A percentile compares a stretch with the other conserved stretches of the same genome.
phyloP scores from a whole-genome alignment of 2,329 filamentous ascomycete genomes.

The Mariannaea sp. region DNA sequence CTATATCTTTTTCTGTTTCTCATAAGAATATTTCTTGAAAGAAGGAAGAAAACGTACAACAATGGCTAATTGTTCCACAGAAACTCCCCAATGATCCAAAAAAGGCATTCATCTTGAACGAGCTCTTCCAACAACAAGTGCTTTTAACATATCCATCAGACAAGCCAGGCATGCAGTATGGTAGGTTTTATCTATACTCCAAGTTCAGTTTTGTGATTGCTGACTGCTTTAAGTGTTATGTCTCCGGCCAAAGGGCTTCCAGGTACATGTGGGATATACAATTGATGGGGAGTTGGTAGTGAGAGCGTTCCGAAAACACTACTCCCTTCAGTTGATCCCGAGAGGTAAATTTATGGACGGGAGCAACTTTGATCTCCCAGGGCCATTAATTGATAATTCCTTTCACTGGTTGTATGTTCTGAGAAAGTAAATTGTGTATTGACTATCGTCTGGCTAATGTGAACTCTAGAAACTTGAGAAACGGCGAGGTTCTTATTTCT shows the following conservation, averaged over 20 bases:
- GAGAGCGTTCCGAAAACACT: conserved; percentile 22
- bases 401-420: conserved; percentile 59
- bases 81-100: conserved; percentile 59
- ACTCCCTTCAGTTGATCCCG: conserved; percentile 31
- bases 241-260: conserved; percentile 41
- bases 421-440: neutral
- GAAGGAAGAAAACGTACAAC: too few relatives aligned
- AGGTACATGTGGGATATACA: conserved; percentile 55
- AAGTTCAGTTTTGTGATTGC: neutral
- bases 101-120: conserved; percentile 44
- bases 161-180: conserved; percentile 59
- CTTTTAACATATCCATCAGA: conserved; percentile 58
- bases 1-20: neutral
- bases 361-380: conserved; percentile 52
- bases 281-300: conserved; percentile 37
- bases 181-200: neutral
- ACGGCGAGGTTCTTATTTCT: conserved; percentile 27
- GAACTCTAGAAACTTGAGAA: conserved; percentile 25
- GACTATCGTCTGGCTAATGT: too few relatives aligned
- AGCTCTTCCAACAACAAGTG: conserved; percentile 59
- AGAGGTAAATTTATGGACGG: conserved; percentile 23
- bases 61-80: conserved; percentile 7
- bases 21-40: neutral
- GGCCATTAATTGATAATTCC: conserved; percentile 52
- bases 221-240: conserved; percentile 11